Evolutionary conservation across 495 filamentous ascomycete species (phyloP).

Genomic region (Neurospora sp.): DNA sequence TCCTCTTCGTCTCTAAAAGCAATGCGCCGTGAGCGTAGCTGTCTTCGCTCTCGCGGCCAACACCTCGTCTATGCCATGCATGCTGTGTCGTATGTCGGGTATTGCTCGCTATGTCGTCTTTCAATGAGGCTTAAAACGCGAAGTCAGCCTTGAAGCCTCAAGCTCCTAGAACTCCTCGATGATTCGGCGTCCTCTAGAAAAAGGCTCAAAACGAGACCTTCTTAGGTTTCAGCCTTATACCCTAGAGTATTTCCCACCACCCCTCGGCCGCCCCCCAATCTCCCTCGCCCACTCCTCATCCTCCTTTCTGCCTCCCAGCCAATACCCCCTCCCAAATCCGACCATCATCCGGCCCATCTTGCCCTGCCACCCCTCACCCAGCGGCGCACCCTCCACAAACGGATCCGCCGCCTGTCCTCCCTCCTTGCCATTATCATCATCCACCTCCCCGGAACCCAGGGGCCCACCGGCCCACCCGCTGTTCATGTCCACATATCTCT

Average conservation of each 20-base stretch:
- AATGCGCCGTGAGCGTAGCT: neutral
- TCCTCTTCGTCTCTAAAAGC: neutral
- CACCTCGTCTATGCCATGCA: neutral
- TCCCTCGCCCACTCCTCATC: conserved; percentile 50
- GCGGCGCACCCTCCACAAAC: conserved; percentile 54
- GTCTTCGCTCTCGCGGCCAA: neutral
- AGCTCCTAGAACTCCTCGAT: neutral
- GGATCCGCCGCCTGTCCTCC: conserved; percentile 50
- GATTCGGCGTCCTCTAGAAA: neutral
- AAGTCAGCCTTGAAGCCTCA: neutral
- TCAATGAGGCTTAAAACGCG: too few species aligned
- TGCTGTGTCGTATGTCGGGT: neutral
- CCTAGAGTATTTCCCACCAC: conserved; percentile 2
- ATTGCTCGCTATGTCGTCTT: neutral
- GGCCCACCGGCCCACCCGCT: conserved; percentile 22
- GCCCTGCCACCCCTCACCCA: conserved; percentile 69
- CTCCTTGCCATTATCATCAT: conserved; percentile 24
- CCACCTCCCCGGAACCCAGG: conserved; percentile 3
- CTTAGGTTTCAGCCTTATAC: neutral
- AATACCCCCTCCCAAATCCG: conserved; percentile 57
- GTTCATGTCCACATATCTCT: conserved; percentile 46
- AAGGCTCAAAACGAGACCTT: neutral
- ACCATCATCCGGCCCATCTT: conserved; percentile 66
- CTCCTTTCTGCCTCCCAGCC: conserved; percentile 48
- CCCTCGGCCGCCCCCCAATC: conserved; percentile 47